Base-by-base conservation (phyloP, 2,329 filamentous ascomycete species). In the Cryoendolithus antarcticus region DNA sequence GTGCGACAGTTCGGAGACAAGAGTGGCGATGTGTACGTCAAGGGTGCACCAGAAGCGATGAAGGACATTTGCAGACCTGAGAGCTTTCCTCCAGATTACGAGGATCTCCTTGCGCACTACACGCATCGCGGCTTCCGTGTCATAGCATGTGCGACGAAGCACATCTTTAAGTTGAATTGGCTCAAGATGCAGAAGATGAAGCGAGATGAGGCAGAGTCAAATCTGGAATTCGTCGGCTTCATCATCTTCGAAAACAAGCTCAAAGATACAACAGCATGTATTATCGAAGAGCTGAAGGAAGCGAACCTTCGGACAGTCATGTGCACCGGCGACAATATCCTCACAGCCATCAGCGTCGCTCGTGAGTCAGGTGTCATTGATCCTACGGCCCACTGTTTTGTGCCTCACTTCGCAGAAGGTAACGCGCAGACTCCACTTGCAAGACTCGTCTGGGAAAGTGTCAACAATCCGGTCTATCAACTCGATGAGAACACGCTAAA, bases 241-340 rank as follows among this genome's bases (percentile, higher is more conserved):
- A 96, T 98, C 55, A 81, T 98, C 39, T 98, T 98, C 52, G 91
- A 98, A 63, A 98, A 98, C 65, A 98, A 98, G 63, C 67, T 98
- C 44, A 98, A 98, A 60, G 80, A 84, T 1, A 86, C 76, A 12
- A 95, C 89, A 0, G 73, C 83, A 1, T 73, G 72, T 1, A 82
- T 95, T 28, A 75, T 98, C 19, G 73, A 82, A 40, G 88, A 96
- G 62, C 71, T 98, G 3, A 72, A 76, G 27, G 70, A 80, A 38
- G 89, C 93, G 6, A 82, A 82, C 40, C 94, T 98, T 48, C 77
- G 85, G 29, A 81, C 82, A 21, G 78, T 94, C 37, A 98, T 98
- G 91, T 93, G 93, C 46, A 98, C 91, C 0, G 91, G 91, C 24
- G 91, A 98, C 66, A 98, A 98, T 51, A 96, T 96, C 46, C 65